Conservation (phyloP, 2,329 filamentous ascomycete species). For the Penicillium sclerotigenum region DNA sequence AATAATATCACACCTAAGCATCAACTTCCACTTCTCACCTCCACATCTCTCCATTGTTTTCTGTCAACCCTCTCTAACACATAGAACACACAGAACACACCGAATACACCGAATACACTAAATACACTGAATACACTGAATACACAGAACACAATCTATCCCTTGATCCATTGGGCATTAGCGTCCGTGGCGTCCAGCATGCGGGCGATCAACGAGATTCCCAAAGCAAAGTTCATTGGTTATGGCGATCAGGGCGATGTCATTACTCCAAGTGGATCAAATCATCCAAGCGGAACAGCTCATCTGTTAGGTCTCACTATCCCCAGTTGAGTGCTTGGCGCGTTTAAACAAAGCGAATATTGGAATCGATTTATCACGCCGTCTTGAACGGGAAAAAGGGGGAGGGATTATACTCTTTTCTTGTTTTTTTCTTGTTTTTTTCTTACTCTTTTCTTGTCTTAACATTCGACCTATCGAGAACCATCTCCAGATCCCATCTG, state of each 20-base stretch:
- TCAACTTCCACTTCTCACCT: neutral
- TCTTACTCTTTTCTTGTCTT: neutral
- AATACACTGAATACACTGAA: too few species aligned
- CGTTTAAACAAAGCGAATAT: conserved; percentile 10
- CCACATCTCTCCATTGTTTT: conserved; percentile 15
- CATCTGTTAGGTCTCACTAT: conserved; percentile 10
- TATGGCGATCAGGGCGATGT: conserved; percentile 18
- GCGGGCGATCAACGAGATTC: conserved; percentile 18
- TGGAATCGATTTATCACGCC: conserved; percentile 19
- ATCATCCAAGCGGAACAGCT: neutral
- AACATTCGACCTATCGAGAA: neutral
- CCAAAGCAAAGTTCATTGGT: conserved; percentile 15
- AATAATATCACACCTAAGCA: too few species aligned
- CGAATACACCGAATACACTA: too few species aligned
- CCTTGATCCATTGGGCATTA: neutral
- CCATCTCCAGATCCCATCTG: neutral
- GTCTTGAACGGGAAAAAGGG: too few species aligned
- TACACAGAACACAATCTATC: neutral
- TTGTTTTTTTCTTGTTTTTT: too few species aligned
- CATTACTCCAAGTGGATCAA: conserved; percentile 15
- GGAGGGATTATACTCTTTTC: too few species aligned
- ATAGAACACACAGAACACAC: too few species aligned
- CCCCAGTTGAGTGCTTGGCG: conserved; percentile 19
- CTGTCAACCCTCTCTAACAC: neutral
- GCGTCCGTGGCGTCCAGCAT: conserved; percentile 7